Evolutionary conservation across 345 rosid genomes (phyloP).

Genomic region (Gossypium turneri): DNA sequence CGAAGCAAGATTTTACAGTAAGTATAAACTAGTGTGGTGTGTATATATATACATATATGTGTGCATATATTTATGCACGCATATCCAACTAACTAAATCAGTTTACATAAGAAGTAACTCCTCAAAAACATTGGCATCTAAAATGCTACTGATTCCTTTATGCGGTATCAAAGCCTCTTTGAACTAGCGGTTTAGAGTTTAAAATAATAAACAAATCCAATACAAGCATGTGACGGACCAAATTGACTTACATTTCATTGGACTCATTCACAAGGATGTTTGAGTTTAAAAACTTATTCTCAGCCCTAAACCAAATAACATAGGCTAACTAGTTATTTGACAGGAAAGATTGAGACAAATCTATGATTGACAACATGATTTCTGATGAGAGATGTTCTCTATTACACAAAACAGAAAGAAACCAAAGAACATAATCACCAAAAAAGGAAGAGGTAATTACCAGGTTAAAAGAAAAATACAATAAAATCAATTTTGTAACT

Average conservation of each 20-base stretch:
- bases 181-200: background rate
- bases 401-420: background rate
- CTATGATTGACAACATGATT: background rate
- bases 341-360: background rate
- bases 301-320: background rate
- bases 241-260: background rate
- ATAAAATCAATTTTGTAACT: background rate
- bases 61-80: too few species aligned
- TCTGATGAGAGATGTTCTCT: background rate
- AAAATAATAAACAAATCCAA: background rate
- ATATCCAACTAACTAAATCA: background rate
- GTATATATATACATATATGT: too few species aligned
- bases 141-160: background rate
- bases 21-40: background rate
- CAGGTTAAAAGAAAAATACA: background rate
- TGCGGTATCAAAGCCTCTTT: background rate
- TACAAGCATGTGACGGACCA: background rate
- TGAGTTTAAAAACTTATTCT: background rate
- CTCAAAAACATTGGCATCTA: background rate
- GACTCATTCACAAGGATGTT: background rate
- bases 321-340: slow-evolving; percentile 2
- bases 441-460: background rate
- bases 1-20: background rate
- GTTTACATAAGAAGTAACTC: background rate
- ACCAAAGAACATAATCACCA: background rate